A percentile compares a stretch with the other conserved stretches of the same genome.
These are phyloP conservation scores for Flaveria brownii DNA, from an alignment of 129 eudicot genomes.

Conservation along the genomic window DNA sequence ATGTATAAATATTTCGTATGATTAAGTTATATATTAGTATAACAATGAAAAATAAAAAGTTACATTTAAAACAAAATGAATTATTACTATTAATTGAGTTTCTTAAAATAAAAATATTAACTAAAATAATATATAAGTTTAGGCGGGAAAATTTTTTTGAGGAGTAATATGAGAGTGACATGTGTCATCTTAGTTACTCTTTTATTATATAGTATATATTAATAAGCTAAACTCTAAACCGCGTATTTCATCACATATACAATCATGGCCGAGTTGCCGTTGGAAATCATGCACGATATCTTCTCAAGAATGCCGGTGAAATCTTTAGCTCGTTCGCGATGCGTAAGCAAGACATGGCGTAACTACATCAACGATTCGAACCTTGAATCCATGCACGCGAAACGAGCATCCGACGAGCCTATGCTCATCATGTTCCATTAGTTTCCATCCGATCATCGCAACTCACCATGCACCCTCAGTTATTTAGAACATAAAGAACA, in stretches of 20 bases:
- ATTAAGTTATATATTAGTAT: too few species aligned
- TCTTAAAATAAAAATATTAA: too few species aligned
- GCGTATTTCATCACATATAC: background rate
- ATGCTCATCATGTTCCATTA: conserved; percentile 8
- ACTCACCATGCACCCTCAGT: background rate
- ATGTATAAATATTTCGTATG: too few species aligned
- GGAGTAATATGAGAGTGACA: too few species aligned
- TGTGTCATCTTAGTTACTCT: too few species aligned
- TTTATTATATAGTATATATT: too few species aligned
- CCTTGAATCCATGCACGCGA: background rate
- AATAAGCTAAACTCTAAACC: background rate
- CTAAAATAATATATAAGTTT: too few species aligned
- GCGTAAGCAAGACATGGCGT: conserved; percentile 4
- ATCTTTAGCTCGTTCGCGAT: background rate
- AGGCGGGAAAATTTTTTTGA: too few species aligned
- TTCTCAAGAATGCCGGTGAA: conserved; percentile 14
- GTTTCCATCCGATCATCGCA: background rate
- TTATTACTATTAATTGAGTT: too few species aligned
- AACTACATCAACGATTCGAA: background rate
- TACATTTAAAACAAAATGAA: too few species aligned
- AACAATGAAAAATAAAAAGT: too few species aligned
- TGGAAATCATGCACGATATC: background rate
- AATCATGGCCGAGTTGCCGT: background rate
- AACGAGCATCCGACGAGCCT: background rate
- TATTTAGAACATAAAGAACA: background rate